Base-by-base conservation (phyloP, 768 basidiomycete species). In the Agrocybe chaxingu region DNA sequence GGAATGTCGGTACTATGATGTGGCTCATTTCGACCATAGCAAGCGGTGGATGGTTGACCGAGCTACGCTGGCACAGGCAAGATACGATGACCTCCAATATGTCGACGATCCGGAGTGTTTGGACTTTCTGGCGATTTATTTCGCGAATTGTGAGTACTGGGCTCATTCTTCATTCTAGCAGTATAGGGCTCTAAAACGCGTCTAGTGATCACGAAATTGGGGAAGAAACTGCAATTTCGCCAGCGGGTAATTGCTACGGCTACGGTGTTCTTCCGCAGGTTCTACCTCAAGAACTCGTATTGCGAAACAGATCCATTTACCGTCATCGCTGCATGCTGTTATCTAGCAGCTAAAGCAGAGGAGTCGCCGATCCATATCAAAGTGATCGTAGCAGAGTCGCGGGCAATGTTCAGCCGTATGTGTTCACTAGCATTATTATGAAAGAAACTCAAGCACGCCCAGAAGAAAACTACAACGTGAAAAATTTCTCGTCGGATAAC, bases 301-400 rank as follows among this genome's bases (percentile, higher is more conserved):
- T 93, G 90, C 72, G 94, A 97, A 65, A 98, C 96, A 0, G 97
- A 98, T 57, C 93, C 93, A 0, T 94, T 91, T 60, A 75, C 95
- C 50, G 94, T 98, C 44, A 84, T 94, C 39, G 84, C 93, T 0
- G 92, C 94, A 0, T 99, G 96, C 69, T 86, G 87, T 56, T 98
- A 98, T 67, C 87, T 98, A 32, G 95, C 96, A 7, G 92, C 95
- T 0, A 99, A 99, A 66, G 92, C 94, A 1, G 97, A 99, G 63
- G 97, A 99, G 66, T 91, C 87, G 0, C 95, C 97, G 0, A 80
- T 93, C 0, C 93, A 95, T 62, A 93, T 98, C 70, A 98, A 98
- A 72, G 88, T 80, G 56, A 85, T 98, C 29, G 85, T 96, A 24
- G 69, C 83, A 1, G 95, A 98, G 64, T 87, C 94, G 0, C 80